These are phyloP conservation scores for Taxawa tesnikishii DNA, from an alignment of 2,329 filamentous ascomycete species.

Conservation along the genomic window DNA sequence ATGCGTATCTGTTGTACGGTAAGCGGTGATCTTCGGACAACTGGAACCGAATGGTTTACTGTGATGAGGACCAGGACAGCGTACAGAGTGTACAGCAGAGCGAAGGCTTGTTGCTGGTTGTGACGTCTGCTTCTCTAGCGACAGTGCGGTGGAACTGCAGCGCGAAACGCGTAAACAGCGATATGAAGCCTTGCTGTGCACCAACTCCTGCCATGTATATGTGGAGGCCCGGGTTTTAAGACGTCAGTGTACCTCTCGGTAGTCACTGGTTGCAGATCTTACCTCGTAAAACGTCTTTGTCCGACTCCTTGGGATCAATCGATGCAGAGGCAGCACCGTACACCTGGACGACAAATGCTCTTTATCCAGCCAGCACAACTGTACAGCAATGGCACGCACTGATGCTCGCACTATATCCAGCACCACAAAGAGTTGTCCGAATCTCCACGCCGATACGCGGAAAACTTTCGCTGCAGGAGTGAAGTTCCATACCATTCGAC, in stretches of 20 bases:
- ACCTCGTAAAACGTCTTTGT: conserved; percentile 1
- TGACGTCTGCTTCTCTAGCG: conserved; percentile 8
- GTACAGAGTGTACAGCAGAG: conserved; percentile 28
- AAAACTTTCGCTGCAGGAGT: conserved; percentile 5
- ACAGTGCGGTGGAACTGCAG: conserved; percentile 10
- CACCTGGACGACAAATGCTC: conserved; percentile 31
- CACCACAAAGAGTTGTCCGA: conserved; percentile 25
- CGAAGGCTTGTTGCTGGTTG: conserved; percentile 7
- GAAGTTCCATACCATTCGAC: conserved; percentile 11
- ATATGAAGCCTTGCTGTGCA: conserved; percentile 20
- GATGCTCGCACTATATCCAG: conserved; percentile 24
- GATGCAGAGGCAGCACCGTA: conserved; percentile 23
- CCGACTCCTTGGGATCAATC: conserved; percentile 1
- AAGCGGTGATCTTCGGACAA: background rate
- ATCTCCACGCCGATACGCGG: conserved; percentile 8
- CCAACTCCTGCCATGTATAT: conserved; percentile 26
- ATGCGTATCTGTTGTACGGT: conserved; percentile 30
- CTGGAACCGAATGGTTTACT: conserved; percentile 1
- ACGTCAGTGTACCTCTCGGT: no score
- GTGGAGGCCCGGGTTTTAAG: conserved; percentile 24
- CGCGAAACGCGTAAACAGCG: conserved; percentile 11
- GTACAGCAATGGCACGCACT: background rate
- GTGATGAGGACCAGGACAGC: conserved; percentile 30
- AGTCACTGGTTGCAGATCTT: conserved; percentile 13
- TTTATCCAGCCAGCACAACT: no score